Evolutionary conservation across 176 grass and related monocot species (phyloP).

Genomic region (Urochloa ruziziensis): DNA sequence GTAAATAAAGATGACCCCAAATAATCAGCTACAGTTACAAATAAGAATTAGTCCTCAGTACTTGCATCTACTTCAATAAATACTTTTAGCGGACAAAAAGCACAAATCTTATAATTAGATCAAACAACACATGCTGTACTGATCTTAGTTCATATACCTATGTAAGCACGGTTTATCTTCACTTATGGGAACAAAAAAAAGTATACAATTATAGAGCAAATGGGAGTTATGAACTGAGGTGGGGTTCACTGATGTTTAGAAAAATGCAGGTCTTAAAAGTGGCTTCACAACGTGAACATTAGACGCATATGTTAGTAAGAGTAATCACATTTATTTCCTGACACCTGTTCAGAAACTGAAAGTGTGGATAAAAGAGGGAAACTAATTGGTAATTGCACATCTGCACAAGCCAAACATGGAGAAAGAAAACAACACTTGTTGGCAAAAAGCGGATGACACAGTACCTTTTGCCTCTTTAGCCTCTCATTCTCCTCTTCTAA

Average conservation of each 20-base stretch:
- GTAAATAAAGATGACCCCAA: neutral
- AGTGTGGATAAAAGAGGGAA: neutral
- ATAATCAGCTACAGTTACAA: conserved; percentile 1
- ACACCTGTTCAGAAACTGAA: neutral
- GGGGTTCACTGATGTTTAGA: neutral
- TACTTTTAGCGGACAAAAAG: neutral
- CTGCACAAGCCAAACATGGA: conserved; percentile 4
- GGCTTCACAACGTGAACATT: neutral
- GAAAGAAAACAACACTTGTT: neutral
- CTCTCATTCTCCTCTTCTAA: conserved; percentile 85
- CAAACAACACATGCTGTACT: neutral
- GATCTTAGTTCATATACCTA: conserved; percentile 11
- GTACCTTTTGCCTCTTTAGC: conserved; percentile 91
- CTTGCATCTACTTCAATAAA: neutral
- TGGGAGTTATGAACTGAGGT: neutral
- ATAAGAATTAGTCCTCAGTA: neutral
- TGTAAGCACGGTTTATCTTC: neutral
- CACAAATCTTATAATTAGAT: conserved; percentile 26
- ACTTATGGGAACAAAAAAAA: neutral
- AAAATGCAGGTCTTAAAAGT: conserved; percentile 5
- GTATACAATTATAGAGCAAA: neutral
- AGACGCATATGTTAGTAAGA: neutral
- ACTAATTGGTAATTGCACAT: neutral
- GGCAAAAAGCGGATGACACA: neutral
- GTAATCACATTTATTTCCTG: conserved; percentile 9